Conservation (phyloP, 768 basidiomycete genomes). For the Pisolithus microcarpus region DNA sequence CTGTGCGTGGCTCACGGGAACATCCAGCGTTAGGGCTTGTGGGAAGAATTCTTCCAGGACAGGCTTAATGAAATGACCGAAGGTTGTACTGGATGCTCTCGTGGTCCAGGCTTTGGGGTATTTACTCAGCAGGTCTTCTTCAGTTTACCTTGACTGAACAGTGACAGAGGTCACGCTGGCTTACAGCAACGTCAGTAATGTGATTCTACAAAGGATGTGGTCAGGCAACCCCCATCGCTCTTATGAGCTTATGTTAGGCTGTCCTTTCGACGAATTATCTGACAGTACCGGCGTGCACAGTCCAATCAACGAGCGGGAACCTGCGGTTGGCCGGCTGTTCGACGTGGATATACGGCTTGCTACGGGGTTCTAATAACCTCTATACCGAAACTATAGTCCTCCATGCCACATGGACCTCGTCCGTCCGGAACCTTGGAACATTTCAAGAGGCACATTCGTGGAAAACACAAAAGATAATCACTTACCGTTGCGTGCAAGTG, state of each 20-base stretch:
- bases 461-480: conserved; percentile 7
- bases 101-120: conserved; percentile 76
- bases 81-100: conserved; percentile 64
- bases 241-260: too few relatives aligned
- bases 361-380: too few relatives aligned
- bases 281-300: too few relatives aligned
- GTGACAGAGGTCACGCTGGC: too few relatives aligned
- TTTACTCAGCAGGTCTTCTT: conserved; percentile 39
- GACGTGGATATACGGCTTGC: too few relatives aligned
- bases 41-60: conserved; percentile 71
- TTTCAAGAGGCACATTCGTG: not conserved
- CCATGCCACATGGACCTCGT: conserved; percentile 91
- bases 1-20: conserved; percentile 41
- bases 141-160: not conserved
- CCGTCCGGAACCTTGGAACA: conserved; percentile 75
- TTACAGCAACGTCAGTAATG: conserved; percentile 58
- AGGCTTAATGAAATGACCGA: conserved; percentile 80
- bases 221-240: too few relatives aligned
- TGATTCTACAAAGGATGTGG: too few relatives aligned
- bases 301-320: too few relatives aligned
- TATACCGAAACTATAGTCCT: conserved; percentile 30
- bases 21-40: conserved; percentile 52
- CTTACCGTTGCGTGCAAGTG: conserved; percentile 85
- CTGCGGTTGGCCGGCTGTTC: too few relatives aligned
- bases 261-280: too few relatives aligned